Evolutionary conservation across 2,329 filamentous ascomycete species (phyloP).

Genomic region (Clonostachys sp.): DNA sequence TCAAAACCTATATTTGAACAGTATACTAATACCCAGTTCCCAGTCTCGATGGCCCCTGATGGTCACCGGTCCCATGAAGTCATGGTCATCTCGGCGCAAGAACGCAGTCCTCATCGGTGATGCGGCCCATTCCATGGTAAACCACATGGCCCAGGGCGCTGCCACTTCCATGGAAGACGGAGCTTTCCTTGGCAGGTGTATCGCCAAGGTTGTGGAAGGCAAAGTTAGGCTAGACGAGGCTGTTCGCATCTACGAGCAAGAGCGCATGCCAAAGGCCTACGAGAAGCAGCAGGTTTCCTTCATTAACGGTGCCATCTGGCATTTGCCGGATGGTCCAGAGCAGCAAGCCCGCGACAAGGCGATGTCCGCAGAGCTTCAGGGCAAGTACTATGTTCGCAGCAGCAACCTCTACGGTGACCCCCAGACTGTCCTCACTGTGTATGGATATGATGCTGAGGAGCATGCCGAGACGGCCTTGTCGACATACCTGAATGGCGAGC

Average conservation of each 20-base stretch:
- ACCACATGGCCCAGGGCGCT: constrained; percentile 5
- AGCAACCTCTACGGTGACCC: not conserved
- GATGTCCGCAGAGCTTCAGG: not conserved
- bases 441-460: not conserved
- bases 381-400: not conserved
- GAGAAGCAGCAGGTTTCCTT: not conserved
- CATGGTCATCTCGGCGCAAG: not conserved
- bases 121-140: constrained; percentile 14
- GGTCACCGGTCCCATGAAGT: not conserved
- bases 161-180: constrained; percentile 5
- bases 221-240: not conserved
- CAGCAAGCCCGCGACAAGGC: constrained; percentile 1
- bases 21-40: not conserved
- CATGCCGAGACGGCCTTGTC: not conserved
- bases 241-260: not conserved
- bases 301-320: constrained; percentile 3
- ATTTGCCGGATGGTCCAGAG: constrained; percentile 4
- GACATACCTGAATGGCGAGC: not conserved
- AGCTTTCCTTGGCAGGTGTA: constrained; percentile 1
- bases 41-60: not conserved
- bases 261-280: constrained; percentile 2
- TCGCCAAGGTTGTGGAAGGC: not conserved
- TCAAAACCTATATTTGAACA: not conserved
- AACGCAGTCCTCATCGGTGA: constrained; percentile 11
- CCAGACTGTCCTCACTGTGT: not conserved